Evolutionary conservation across 805 yeast genomes (phyloP), one percentile per base, ranked within the genome.

Genomic region (Hyphopichia homilentoma): DNA sequence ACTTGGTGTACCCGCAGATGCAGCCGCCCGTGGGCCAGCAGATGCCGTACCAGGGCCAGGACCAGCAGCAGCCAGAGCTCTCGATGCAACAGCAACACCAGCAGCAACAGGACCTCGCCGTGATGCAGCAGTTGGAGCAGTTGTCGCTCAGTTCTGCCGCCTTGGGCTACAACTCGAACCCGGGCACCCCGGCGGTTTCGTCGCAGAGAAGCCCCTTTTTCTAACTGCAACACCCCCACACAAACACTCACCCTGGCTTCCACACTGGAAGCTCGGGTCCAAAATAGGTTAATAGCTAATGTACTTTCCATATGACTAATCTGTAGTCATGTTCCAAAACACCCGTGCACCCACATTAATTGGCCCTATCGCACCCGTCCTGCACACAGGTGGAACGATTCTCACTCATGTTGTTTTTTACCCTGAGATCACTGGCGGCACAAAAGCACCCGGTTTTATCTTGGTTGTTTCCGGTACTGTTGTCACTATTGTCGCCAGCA

Each of bases 71-170:
- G 18, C 39, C 27, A 18, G 33, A 22, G 26, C 34, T 14, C 13
- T 30, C 29, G 6, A 25, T 30, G 8, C 31, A 23, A 15, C 37
- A 36, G n/a, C 33, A 28, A 5, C 39, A 35, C 13, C 38, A 34
- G 30, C 36, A 40, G 18, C 48, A 50, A 18, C 59, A 57, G 32
- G 64, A 60, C 33, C 32, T 52, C 21, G 58, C 54, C 11, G 64
- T 66, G 7, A 62, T 68, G 69, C 65, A 62, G 38, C 73, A 68
- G 40, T 63, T 68, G 41, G 73, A 68, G 44, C 71, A 65, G 38
- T 47, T 68, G 22, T 65, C 72, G 4, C 50, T 68, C 36, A 65
- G 67, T 31, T 66, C 73, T 3, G 73, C 70, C 3, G 72, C 73
- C 4, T 43, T 67, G 54, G 73, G 72, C 3, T 68, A 68, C 38